Evolutionary conservation across 1,284 basidiomycete genomes (phyloP).

Genomic region (Ganoderma resinaceum): DNA sequence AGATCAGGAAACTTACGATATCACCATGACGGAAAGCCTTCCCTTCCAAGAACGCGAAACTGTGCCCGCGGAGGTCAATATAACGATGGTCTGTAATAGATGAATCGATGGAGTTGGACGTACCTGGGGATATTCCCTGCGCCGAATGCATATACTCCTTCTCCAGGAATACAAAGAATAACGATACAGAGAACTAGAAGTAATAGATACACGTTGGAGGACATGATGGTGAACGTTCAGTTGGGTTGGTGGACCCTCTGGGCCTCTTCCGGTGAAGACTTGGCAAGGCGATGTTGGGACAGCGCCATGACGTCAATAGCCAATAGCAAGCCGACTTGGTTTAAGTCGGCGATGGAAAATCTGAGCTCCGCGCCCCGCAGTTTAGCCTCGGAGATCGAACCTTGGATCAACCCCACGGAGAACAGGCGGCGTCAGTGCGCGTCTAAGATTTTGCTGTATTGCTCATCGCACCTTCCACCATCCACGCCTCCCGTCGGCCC

Average conservation of each 20-base stretch:
- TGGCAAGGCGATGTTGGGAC: neutral
- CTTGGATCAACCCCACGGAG: slow-evolving; percentile 13
- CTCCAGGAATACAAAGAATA: slow-evolving; percentile 60
- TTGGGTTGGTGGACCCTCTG: neutral
- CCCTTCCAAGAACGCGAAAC: slow-evolving; percentile 78
- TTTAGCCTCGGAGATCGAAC: slow-evolving; percentile 18
- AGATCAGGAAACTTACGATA: slow-evolving; percentile 60
- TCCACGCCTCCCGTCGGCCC: slow-evolving; percentile 30
- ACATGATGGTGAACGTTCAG: slow-evolving; percentile 27
- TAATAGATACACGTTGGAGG: slow-evolving; percentile 41
- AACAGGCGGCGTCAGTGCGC: slow-evolving; percentile 30
- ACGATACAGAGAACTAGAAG: slow-evolving; percentile 61
- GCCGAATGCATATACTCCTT: slow-evolving; percentile 75
- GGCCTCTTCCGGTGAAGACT: neutral
- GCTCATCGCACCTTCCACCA: slow-evolving; percentile 28
- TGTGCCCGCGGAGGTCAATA: slow-evolving; percentile 33
- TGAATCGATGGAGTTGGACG: slow-evolving; percentile 33
- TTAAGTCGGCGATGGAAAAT: slow-evolving; percentile 8
- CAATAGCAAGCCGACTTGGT: slow-evolving; percentile 10
- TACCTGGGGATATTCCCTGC: slow-evolving; percentile 81
- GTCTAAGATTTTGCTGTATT: slow-evolving; percentile 34
- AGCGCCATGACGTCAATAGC: slow-evolving; percentile 28
- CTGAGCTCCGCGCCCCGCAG: neutral
- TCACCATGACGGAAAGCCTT: slow-evolving; percentile 87
- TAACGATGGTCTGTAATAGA: slow-evolving; percentile 7